These are phyloP conservation scores for Phytopythium sindhum DNA, from an alignment of 352 stramenopile species.

Conservation along the genomic window DNA sequence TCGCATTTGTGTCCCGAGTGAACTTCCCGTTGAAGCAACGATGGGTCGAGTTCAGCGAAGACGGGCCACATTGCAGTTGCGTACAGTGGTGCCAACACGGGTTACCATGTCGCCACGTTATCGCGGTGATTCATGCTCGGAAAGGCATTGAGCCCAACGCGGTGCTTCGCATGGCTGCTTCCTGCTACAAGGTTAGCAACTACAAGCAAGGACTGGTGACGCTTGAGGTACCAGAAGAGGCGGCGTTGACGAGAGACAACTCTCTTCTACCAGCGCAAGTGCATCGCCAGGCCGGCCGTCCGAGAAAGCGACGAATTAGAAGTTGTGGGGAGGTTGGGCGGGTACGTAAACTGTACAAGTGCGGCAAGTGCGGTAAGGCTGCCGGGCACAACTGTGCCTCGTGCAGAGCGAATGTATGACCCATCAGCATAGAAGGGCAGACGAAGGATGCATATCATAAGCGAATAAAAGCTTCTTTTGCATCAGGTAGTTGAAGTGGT, in stretches of 20 bases:
- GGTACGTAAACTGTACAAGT: constrained; percentile 4
- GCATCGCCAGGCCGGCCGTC: constrained; percentile 10
- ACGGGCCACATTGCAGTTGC: constrained; percentile 7
- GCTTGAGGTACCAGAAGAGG: constrained; percentile 12
- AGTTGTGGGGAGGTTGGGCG: constrained; percentile 10
- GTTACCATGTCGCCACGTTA: constrained; percentile 13
- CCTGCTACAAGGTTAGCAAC: constrained; percentile 10
- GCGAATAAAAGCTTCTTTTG: background rate
- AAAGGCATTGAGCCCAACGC: background rate
- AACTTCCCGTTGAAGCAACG: constrained; percentile 8
- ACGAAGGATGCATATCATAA: background rate
- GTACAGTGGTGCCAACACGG: constrained; percentile 6
- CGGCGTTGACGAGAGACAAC: background rate
- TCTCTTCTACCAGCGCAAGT: background rate
- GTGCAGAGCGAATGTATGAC: background rate
- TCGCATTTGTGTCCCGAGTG: constrained; percentile 10
- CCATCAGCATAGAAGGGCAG: background rate
- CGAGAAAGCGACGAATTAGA: constrained; percentile 17
- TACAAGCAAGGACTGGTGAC: background rate
- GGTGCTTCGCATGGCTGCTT: background rate
- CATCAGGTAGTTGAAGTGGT: background rate
- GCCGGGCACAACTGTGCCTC: constrained; percentile 5
- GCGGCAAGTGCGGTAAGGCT: constrained; percentile 7
- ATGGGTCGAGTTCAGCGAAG: background rate
- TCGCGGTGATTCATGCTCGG: constrained; percentile 2